These are phyloP conservation scores for Staphylotrichum longicolle DNA, from an alignment of 495 filamentous ascomycete species.

Conservation along the genomic window DNA sequence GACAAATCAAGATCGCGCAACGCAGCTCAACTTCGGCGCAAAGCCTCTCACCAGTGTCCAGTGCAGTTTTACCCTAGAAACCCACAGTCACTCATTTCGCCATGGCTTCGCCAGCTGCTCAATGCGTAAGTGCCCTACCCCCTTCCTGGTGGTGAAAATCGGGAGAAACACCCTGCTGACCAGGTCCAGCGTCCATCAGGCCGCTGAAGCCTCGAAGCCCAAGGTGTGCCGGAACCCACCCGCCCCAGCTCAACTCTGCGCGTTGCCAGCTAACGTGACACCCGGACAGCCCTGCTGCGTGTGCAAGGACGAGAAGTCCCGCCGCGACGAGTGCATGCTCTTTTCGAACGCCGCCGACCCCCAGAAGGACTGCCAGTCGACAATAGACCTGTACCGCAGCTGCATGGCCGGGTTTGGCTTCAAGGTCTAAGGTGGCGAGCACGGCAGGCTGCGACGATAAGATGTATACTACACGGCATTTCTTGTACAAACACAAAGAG, in stretches of 20 bases:
- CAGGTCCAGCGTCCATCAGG: conserved; percentile 30
- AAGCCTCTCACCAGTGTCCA: neutral
- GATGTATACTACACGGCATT: conserved; percentile 19
- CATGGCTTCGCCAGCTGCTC: conserved; percentile 38
- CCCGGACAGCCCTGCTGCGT: conserved; percentile 82
- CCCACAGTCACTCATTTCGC: conserved; percentile 8
- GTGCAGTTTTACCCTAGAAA: neutral
- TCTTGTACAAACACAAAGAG: neutral
- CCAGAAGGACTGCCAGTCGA: conserved; percentile 71
- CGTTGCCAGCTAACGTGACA: neutral
- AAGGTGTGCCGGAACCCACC: conserved; percentile 38
- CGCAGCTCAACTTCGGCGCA: neutral
- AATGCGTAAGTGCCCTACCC: conserved; percentile 34
- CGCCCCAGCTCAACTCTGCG: neutral
- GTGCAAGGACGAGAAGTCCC: conserved; percentile 90
- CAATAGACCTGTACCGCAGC: conserved; percentile 78
- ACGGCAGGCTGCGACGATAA: conserved; percentile 11
- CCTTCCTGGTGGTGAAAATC: neutral
- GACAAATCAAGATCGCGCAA: conserved; percentile 31
- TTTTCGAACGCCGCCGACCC: conserved; percentile 80
- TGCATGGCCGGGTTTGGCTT: conserved; percentile 97
- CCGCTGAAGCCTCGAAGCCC: conserved; percentile 41
- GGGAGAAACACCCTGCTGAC: neutral
- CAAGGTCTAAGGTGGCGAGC: conserved; percentile 52
- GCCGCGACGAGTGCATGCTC: conserved; percentile 97